A percentile compares a stretch with the other conserved stretches of the same genome.
phyloP scores from a whole-genome alignment of 2,329 filamentous ascomycete genomes.

The Xylariomycetidae sp. region DNA sequence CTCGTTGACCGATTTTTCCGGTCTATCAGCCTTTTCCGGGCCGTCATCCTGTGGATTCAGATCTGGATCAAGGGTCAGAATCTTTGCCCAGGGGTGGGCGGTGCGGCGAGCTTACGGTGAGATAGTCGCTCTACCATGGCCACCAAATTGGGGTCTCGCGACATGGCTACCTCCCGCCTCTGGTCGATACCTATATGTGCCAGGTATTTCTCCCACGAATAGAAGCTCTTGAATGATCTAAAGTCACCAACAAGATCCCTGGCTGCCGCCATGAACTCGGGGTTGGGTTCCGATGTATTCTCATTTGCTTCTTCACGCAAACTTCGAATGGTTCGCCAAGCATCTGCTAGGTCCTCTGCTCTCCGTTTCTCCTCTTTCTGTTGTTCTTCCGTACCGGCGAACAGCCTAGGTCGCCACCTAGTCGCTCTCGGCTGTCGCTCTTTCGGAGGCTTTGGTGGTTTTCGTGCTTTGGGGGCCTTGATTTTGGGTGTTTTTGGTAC shows the following conservation, averaged over 20 bases:
- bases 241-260: conserved; percentile 60
- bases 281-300: conserved; percentile 38
- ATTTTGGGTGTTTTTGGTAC: conserved; percentile 10
- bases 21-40: conserved; percentile 23
- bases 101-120: conserved; percentile 42
- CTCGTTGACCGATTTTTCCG: conserved; percentile 21
- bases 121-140: conserved; percentile 53
- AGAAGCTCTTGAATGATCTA: conserved; percentile 58
- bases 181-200: conserved; percentile 47
- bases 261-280: conserved; percentile 54
- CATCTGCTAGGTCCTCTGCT: conserved; percentile 26
- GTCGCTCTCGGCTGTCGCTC: conserved; percentile 11
- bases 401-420: conserved; percentile 24
- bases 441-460: conserved; percentile 19
- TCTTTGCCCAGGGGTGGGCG: too few species aligned
- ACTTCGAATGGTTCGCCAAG: conserved; percentile 36
- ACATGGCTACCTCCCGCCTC: conserved; percentile 23
- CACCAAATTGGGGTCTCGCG: conserved; percentile 40
- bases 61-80: too few species aligned
- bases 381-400: conserved; percentile 24
- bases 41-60: conserved; percentile 29
- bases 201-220: conserved; percentile 62
- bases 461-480: conserved; percentile 5
- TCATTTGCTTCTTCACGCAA: conserved; percentile 9
- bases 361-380: conserved; percentile 25